phyloP scores from a whole-genome alignment of 176 grass and related monocot species.

The Rhynchospora breviuscula region DNA sequence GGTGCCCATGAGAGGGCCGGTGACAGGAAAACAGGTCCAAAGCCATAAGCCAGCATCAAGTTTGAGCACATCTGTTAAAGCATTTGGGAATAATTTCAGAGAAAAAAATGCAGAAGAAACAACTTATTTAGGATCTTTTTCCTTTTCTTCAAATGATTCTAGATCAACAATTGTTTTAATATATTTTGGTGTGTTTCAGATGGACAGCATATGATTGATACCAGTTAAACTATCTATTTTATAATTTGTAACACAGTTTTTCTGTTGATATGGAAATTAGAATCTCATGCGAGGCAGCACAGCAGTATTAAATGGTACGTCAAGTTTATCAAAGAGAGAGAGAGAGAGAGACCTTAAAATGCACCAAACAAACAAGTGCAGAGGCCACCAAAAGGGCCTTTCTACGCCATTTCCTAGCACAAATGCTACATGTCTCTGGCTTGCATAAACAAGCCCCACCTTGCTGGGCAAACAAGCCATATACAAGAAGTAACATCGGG shows the following conservation, averaged over 20 bases:
- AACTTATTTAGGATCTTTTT: background rate
- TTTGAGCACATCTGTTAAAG: conserved; percentile 48
- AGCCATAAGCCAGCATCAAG: conserved; percentile 71
- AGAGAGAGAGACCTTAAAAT: conserved; percentile 39
- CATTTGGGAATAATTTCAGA: conserved; percentile 23
- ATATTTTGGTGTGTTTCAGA: background rate
- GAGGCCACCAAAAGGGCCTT: conserved; percentile 42
- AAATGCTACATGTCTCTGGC: background rate
- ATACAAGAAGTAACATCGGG: conserved; percentile 45
- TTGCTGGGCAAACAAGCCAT: conserved; percentile 59
- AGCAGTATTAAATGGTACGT: background rate
- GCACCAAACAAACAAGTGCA: conserved; percentile 30
- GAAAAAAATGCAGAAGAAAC: background rate
- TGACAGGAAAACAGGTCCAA: conserved; percentile 51
- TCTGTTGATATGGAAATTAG: background rate
- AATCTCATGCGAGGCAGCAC: background rate
- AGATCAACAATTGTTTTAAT: background rate
- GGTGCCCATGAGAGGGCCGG: conserved; percentile 64
- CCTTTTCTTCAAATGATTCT: background rate
- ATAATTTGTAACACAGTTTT: background rate
- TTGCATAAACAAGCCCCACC: conserved; percentile 26
- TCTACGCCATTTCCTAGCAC: conserved; percentile 31
- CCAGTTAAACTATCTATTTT: background rate
- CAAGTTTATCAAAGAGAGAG: background rate
- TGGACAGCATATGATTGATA: background rate